These are phyloP conservation scores for Solanum chilense DNA, from an alignment of 257 asterid species.

Conservation along the genomic window DNA sequence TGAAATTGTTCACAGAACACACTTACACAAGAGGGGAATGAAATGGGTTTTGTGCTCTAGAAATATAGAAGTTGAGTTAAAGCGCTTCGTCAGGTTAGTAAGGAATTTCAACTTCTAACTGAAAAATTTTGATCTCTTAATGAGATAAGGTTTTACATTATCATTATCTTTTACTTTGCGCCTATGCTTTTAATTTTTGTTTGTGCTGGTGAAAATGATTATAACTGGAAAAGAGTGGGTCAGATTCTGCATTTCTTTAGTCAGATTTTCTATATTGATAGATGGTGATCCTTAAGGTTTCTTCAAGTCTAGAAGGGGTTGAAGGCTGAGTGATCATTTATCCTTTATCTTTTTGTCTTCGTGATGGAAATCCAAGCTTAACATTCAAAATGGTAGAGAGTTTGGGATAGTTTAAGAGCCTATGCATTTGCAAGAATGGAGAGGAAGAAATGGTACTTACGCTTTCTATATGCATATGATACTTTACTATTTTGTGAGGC, in stretches of 20 bases:
- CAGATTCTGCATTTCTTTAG: not conserved
- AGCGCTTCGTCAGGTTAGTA: conserved; percentile 83
- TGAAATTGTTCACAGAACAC: conserved; percentile 40
- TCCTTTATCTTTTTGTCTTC: too few relatives aligned
- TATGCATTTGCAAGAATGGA: too few relatives aligned
- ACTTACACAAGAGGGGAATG: conserved; percentile 82
- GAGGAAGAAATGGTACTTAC: too few relatives aligned
- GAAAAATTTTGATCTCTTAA: not conserved
- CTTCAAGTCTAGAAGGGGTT: not conserved
- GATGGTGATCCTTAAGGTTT: not conserved
- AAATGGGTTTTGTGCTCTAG: conserved; percentile 82
- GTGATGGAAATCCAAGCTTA: too few relatives aligned
- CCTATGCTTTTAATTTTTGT: not conserved
- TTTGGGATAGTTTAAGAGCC: too few relatives aligned
- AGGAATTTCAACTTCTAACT: not conserved
- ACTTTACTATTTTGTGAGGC: not conserved
- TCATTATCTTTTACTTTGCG: not conserved
- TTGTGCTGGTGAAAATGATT: not conserved
- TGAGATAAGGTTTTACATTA: not conserved
- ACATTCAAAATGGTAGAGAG: too few relatives aligned
- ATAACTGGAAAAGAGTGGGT: too few relatives aligned
- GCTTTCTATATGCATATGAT: not conserved
- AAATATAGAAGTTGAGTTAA: conserved; percentile 78
- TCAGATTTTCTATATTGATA: not conserved
- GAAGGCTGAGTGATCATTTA: too few relatives aligned